Percentiles rank a stretch among this genome's conserved stretches.
Conservation (phyloP, 306 rosid species). For the Cucumis cinereus region DNA sequence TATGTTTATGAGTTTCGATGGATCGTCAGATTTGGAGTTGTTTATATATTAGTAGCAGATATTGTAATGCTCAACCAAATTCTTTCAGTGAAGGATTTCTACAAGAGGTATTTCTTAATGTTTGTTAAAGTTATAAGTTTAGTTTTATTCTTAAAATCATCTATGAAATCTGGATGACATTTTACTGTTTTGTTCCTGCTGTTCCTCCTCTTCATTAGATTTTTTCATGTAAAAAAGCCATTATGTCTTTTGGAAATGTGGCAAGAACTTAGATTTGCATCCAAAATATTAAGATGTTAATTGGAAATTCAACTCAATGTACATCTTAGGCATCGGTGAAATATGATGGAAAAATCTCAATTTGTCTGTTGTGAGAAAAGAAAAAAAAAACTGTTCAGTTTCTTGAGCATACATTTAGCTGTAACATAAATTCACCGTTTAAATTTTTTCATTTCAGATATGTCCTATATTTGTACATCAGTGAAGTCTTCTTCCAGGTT, state of each 20-base stretch:
- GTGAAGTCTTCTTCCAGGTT: background rate
- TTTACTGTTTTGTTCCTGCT: background rate
- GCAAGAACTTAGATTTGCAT: background rate
- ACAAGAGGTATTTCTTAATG: conserved; percentile 38
- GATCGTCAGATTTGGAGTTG: conserved; percentile 69
- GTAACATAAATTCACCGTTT: conserved; percentile 2
- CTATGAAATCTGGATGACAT: background rate
- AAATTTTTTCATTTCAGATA: background rate
- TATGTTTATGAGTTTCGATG: conserved; percentile 71
- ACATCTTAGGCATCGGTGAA: background rate
- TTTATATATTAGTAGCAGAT: conserved; percentile 66
- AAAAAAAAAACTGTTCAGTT: background rate
- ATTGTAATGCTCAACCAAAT: conserved; percentile 65
- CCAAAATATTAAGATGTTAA: background rate
- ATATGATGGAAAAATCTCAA: background rate
- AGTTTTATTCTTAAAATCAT: background rate
- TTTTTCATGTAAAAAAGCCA: background rate
- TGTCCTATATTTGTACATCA: background rate
- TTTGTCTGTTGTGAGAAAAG: background rate
- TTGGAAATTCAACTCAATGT: background rate
- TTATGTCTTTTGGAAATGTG: background rate
- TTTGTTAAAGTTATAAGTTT: background rate
- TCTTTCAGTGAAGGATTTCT: conserved; percentile 48
- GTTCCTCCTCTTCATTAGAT: background rate
- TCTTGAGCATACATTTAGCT: background rate